Evolutionary conservation across 2,329 filamentous ascomycete species (phyloP).

Genomic region (Chrysosporium keratinophilum): DNA sequence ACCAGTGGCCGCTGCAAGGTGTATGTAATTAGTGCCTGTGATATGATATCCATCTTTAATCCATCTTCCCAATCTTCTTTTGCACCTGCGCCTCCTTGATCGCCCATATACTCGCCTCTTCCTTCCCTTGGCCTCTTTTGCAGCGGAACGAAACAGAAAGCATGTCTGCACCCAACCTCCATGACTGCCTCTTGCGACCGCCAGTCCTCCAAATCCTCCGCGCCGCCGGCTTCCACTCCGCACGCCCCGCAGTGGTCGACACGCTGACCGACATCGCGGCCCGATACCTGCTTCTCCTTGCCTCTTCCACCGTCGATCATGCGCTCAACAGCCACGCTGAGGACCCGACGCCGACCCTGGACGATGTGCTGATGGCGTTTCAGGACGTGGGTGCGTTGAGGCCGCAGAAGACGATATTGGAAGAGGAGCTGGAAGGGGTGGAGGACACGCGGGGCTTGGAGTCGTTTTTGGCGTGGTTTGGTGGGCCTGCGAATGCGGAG

Average conservation of each 20-base stretch:
- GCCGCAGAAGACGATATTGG: conserved; percentile 55
- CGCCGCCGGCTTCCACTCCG: conserved; percentile 78
- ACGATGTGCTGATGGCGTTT: conserved; percentile 76
- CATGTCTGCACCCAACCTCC: conserved; percentile 38
- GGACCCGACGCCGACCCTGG: conserved; percentile 53
- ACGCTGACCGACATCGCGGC: conserved; percentile 77
- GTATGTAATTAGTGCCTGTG: conserved; percentile 6
- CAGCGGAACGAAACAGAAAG: not conserved
- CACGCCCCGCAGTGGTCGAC: conserved; percentile 72
- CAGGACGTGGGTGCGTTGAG: conserved; percentile 67
- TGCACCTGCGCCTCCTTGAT: not conserved
- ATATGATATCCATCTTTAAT: not conserved
- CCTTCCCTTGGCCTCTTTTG: not conserved
- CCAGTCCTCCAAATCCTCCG: conserved; percentile 84
- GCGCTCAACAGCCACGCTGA: conserved; percentile 58
- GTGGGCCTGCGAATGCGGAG: conserved; percentile 62
- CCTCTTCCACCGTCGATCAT: conserved; percentile 60
- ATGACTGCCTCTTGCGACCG: conserved; percentile 74
- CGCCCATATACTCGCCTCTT: not conserved
- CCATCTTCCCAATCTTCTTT: not conserved
- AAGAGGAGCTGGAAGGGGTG: conserved; percentile 58
- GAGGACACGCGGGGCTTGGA: conserved; percentile 71
- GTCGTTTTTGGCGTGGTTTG: conserved; percentile 69
- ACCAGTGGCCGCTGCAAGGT: not conserved
- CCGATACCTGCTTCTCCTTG: conserved; percentile 67